A percentile compares a stretch with the other conserved stretches of the same genome.
Conservation (phyloP, 176 grass and related monocot genomes). For the Rhynchospora pubera region DNA sequence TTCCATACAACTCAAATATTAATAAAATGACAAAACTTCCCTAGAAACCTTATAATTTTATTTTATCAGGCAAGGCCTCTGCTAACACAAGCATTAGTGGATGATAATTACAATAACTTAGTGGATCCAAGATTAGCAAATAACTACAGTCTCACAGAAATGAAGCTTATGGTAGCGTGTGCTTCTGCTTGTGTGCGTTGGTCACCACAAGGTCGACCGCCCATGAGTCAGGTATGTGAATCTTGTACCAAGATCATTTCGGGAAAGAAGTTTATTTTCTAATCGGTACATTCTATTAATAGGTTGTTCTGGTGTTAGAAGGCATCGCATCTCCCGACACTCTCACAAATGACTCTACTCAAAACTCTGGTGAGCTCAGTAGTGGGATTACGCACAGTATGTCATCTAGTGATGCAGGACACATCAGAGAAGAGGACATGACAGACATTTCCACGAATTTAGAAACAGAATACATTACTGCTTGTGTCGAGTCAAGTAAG, state of each 20-base stretch:
- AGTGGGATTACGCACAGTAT: neutral
- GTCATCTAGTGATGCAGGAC: neutral
- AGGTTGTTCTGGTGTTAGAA: conserved; percentile 25
- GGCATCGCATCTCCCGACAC: neutral
- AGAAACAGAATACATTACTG: conserved; percentile 7
- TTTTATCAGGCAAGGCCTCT: conserved; percentile 19
- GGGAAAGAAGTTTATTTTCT: neutral
- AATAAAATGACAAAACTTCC: neutral
- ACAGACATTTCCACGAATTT: neutral
- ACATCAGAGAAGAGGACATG: neutral
- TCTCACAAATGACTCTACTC: neutral
- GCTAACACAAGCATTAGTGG: neutral
- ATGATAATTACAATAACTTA: neutral
- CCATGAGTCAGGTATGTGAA: conserved; percentile 25
- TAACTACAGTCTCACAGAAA: conserved; percentile 10
- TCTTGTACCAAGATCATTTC: neutral
- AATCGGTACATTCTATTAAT: neutral
- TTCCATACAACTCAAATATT: neutral
- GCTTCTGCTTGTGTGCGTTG: conserved; percentile 24
- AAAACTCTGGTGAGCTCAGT: neutral
- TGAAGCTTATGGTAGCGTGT: conserved; percentile 27
- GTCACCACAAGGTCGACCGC: neutral
- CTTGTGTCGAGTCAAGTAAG: neutral
- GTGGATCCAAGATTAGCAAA: conserved; percentile 21
- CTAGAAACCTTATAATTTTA: neutral